Percentiles rank a stretch among this genome's conserved stretches.
These are phyloP conservation scores for Sporothrix luriei DNA, from an alignment of 2,329 filamentous ascomycete genomes.

Conservation along the genomic window DNA sequence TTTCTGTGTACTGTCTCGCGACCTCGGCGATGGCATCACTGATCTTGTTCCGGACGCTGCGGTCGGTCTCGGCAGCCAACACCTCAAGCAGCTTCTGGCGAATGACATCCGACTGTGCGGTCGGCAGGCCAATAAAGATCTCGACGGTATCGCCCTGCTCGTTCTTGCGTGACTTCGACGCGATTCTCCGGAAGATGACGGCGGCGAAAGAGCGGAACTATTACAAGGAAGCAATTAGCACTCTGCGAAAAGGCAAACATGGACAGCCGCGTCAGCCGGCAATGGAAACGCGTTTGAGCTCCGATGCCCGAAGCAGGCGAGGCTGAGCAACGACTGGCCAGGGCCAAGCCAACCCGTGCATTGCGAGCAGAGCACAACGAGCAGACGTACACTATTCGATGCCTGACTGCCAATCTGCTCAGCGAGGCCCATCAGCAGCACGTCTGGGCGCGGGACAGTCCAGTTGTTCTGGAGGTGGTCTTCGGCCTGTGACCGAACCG, in stretches of 20 bases:
- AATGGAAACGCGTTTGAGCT: not conserved
- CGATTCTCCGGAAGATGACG: conserved; percentile 91
- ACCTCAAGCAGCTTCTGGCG: conserved; percentile 80
- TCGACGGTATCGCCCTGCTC: conserved; percentile 72
- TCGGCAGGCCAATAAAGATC: conserved; percentile 77
- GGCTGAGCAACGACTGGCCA: not conserved
- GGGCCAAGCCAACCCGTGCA: not conserved
- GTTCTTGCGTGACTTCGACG: conserved; percentile 83
- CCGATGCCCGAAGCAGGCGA: not conserved
- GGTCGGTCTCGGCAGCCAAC: conserved; percentile 71
- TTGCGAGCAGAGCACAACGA: not conserved
- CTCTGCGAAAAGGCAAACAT: not conserved
- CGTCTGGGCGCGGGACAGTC: conserved; percentile 77
- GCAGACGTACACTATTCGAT: conserved; percentile 65
- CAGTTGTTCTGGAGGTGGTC: conserved; percentile 89
- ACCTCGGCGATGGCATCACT: conserved; percentile 97
- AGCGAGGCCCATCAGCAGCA: conserved; percentile 88
- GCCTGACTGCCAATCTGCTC: conserved; percentile 85
- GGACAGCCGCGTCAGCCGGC: not conserved
- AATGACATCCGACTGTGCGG: conserved; percentile 75
- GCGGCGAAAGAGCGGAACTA: conserved; percentile 89
- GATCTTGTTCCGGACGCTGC: conserved; percentile 86
- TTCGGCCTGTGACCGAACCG: conserved; percentile 80
- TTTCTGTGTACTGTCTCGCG: conserved; percentile 91
- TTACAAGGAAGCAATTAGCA: conserved; percentile 28